Conservation (phyloP, 2,329 filamentous ascomycete genomes). For the Nothomitra cinnamomea region DNA sequence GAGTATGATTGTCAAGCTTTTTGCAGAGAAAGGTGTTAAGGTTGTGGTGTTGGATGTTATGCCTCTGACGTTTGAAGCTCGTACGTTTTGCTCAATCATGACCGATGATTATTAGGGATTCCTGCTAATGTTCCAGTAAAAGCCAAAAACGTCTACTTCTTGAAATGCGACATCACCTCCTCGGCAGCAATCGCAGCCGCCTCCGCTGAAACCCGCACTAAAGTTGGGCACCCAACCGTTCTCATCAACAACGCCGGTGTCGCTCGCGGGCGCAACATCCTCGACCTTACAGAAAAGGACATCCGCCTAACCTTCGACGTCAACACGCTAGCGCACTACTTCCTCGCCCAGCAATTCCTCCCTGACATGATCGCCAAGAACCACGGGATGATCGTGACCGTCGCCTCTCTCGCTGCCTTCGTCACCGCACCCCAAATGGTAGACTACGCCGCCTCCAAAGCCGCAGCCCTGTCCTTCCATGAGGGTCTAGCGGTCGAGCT, state of each 20-base stretch:
- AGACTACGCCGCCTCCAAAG: constrained; percentile 51
- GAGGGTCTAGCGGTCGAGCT: constrained; percentile 34
- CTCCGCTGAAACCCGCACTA: constrained; percentile 34
- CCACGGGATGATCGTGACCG: constrained; percentile 58
- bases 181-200: constrained; percentile 33
- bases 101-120: neutral
- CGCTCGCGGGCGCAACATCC: constrained; percentile 41
- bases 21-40: constrained; percentile 47
- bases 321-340: constrained; percentile 52
- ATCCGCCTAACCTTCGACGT: constrained; percentile 54
- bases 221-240: constrained; percentile 48
- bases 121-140: constrained; percentile 1
- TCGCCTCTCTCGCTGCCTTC: constrained; percentile 48
- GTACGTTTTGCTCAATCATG: constrained; percentile 19
- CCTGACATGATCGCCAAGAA: constrained; percentile 44
- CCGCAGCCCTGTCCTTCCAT: constrained; percentile 49
- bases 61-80: constrained; percentile 34
- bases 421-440: constrained; percentile 43
- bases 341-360: constrained; percentile 48
- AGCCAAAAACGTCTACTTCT: constrained; percentile 45
- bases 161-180: constrained; percentile 52
- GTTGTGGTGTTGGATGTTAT: constrained; percentile 59
- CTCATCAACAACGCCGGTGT: constrained; percentile 59
- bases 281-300: constrained; percentile 38
- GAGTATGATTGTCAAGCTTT: constrained; percentile 41